Base-by-base conservation (phyloP, 108 stramenopile species). In the Nitzschia sp. region DNA sequence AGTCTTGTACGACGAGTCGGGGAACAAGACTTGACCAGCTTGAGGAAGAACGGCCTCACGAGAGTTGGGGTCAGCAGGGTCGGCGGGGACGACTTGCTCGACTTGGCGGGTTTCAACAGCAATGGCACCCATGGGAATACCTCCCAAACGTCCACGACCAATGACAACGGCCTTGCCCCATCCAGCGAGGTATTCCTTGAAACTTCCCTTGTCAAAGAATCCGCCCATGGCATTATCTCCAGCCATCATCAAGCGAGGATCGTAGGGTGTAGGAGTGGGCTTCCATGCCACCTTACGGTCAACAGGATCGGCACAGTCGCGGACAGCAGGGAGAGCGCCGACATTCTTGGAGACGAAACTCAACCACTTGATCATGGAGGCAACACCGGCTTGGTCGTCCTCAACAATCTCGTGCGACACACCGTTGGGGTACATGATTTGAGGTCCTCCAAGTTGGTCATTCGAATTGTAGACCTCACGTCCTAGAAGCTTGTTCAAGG, bases 111-210 rank as follows among this genome's bases (percentile, higher is more conserved):
- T 98, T 76, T 98, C 98, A 25, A 97, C 97, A 38, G 94, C 90
- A 76, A 98, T 98, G 54, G 96, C 95, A 32, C 98, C 98, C 80
- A 98, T 94, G 23, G 96, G 96, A 66, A 98, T 96, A 58, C 98
- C 98, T 74, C 98, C 98, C 64, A 98, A 90, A 66, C 96, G 87
- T 58, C 95, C 98, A 61, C 98, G 90, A 41, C 98, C 98, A 44
- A 93, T 82, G 46, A 97, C 96, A 59, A 97, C 96, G 66, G 91
- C 92, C 91, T 98, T 98, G 48, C 97, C 98, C 98, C 98, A 98
- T 56, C 96, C 98, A 48, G 71, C 83, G 17, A 98, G 88, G 78
- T 95, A 96, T 77, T 98, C 98, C 75, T 90, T 94, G 79, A 85
- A 98, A 66, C 86, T 90, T 33, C 95, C 96, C 59, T 85, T 82